These are phyloP conservation scores for Cladophialophora immunda DNA, from an alignment of 2,329 filamentous ascomycete genomes.

Conservation along the genomic window DNA sequence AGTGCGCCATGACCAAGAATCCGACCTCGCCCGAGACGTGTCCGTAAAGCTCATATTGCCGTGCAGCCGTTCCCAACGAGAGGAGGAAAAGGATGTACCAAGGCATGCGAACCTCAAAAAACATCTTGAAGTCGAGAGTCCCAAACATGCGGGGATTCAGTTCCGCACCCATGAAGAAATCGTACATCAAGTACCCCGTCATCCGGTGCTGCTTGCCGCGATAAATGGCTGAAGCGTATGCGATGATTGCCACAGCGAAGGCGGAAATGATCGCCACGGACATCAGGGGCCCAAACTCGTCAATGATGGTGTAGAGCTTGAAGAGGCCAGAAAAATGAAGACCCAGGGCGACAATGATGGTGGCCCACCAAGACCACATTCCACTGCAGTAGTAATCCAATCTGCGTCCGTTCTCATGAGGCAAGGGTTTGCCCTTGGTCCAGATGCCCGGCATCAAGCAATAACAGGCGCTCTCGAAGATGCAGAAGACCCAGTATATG, in stretches of 20 bases:
- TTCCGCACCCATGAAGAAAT: constrained; percentile 92
- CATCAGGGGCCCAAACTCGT: constrained; percentile 93
- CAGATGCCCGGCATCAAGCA: constrained; percentile 86
- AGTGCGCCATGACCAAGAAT: constrained; percentile 89
- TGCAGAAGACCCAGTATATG: constrained; percentile 94
- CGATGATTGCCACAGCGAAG: constrained; percentile 80
- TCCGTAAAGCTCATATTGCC: constrained; percentile 84
- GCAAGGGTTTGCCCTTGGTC: constrained; percentile 85
- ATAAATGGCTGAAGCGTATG: constrained; percentile 83
- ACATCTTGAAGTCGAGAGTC: constrained; percentile 92
- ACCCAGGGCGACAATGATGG: constrained; percentile 72
- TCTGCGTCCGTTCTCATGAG: constrained; percentile 83
- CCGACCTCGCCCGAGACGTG: constrained; percentile 85
- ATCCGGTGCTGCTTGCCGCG: constrained; percentile 90
- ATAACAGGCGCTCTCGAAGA: constrained; percentile 85
- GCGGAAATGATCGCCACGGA: constrained; percentile 92
- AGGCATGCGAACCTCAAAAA: constrained; percentile 89
- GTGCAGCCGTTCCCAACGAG: constrained; percentile 76
- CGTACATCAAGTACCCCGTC: constrained; percentile 82
- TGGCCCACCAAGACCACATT: constrained; percentile 85
- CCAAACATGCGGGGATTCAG: constrained; percentile 86
- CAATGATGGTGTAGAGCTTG: constrained; percentile 88
- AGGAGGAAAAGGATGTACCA: constrained; percentile 91
- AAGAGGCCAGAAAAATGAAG: constrained; percentile 87
- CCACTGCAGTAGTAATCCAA: constrained; percentile 95